phyloP scores from a whole-genome alignment of 805 yeast species.

The Kodamaea kakaduensis region DNA sequence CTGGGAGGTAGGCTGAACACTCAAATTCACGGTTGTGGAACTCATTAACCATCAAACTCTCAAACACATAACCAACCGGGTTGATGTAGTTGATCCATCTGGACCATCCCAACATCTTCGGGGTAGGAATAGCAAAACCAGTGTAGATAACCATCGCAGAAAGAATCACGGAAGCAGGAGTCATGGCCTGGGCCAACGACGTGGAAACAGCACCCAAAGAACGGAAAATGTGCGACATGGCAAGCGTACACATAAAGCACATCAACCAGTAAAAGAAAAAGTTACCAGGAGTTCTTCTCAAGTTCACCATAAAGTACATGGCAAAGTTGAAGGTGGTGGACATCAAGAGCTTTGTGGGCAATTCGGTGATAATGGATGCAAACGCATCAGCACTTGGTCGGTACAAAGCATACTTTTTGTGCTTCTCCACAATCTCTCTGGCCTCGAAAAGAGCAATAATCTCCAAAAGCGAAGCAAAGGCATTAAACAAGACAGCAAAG shows the following conservation, averaged over 20 bases:
- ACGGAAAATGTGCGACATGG: slow-evolving; percentile 49
- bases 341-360: slow-evolving; percentile 46
- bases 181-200: slow-evolving; percentile 39
- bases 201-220: slow-evolving; percentile 41
- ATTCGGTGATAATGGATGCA: slow-evolving; percentile 56
- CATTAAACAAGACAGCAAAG: slow-evolving; percentile 61
- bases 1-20: slow-evolving; percentile 49
- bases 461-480: slow-evolving; percentile 58
- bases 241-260: slow-evolving; percentile 40
- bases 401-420: slow-evolving; percentile 51
- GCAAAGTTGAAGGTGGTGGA: slow-evolving; percentile 47
- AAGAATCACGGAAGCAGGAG: slow-evolving; percentile 43
- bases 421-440: slow-evolving; percentile 57
- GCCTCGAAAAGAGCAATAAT: slow-evolving; percentile 52
- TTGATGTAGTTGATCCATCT: slow-evolving; percentile 45
- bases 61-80: slow-evolving; percentile 43
- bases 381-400: slow-evolving; percentile 64
- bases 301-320: slow-evolving; percentile 51
- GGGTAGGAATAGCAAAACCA: slow-evolving; percentile 42
- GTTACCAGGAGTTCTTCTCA: slow-evolving; percentile 48
- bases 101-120: slow-evolving; percentile 54
- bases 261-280: slow-evolving; percentile 52
- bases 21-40: slow-evolving; percentile 43
- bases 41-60: slow-evolving; percentile 56
- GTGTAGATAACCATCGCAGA: slow-evolving; percentile 56